Percentiles rank a stretch among this genome's conserved stretches.
Conservation (phyloP, 2,329 filamentous ascomycete species). For the Phaeosphaeriaceae sp. region DNA sequence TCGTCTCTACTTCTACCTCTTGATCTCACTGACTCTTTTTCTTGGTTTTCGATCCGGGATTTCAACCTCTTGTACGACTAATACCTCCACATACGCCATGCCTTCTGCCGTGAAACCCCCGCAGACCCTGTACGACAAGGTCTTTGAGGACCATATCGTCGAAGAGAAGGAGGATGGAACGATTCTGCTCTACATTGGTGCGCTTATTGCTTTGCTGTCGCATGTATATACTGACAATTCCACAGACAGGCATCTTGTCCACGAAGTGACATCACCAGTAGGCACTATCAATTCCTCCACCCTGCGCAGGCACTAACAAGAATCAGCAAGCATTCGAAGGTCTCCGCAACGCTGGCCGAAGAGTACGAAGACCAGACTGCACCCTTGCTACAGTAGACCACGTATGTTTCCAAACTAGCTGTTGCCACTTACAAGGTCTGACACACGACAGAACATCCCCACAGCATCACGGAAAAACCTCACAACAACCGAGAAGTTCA, state of each 20-base stretch:
- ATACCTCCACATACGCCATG: constrained; percentile 63
- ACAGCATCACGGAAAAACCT: constrained; percentile 89
- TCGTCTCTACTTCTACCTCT: constrained; percentile 2
- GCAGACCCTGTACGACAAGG: constrained; percentile 96
- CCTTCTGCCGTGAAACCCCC: constrained; percentile 74
- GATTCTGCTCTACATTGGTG: constrained; percentile 90
- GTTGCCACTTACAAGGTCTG: neutral
- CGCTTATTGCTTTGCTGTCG: constrained; percentile 35
- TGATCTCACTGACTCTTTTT: constrained; percentile 4
- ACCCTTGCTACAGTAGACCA: constrained; percentile 97
- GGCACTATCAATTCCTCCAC: constrained; percentile 23
- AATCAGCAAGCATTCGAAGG: constrained; percentile 93
- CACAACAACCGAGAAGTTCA: constrained; percentile 92
- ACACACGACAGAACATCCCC: constrained; percentile 77
- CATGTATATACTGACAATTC: constrained; percentile 26
- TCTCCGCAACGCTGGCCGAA: constrained; percentile 83
- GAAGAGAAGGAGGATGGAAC: constrained; percentile 95
- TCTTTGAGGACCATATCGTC: constrained; percentile 92
- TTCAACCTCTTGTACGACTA: constrained; percentile 26
- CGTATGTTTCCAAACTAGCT: constrained; percentile 58
- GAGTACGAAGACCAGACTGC: constrained; percentile 93
- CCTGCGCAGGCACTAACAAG: constrained; percentile 16
- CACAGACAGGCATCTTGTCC: constrained; percentile 89
- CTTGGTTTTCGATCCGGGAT: neutral
- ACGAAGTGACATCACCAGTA: constrained; percentile 97